Evolutionary conservation across 176 grass and related monocot genomes (phyloP), one percentile per base, ranked within the genome.

Genomic region (Oryza glumipatula): DNA sequence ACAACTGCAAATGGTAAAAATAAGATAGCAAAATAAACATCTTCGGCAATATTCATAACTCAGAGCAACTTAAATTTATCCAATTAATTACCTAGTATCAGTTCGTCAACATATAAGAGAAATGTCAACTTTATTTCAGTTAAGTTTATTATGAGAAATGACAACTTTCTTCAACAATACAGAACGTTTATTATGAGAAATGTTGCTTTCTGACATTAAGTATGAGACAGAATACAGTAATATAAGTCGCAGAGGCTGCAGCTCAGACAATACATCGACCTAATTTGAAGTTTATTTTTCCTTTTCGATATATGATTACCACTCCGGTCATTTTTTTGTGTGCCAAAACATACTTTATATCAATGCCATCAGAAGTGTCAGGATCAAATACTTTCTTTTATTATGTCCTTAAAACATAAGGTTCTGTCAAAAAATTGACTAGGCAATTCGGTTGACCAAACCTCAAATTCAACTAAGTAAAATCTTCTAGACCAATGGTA

Each of bases 401-500:
- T 86, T 73, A 28, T 61, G 44, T 33, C 44, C 67, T n/a, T 65
- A 44, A 74, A 74, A 32, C 45, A 11, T 22, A 22, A 61, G 0
- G 6, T 41, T 9, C 4, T 76, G 36, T 68, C 14, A 7, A 78
- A 41, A 24, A 39, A 56, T 30, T 75, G 28, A 41, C 28, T 65
- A 65, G 47, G 9, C 43, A 33, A 79, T 49, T 74, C 6, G 41
- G 69, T 21, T 69, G 69, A 80, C 69, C 32, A 76, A 36, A 70
- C 23, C 69, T 70, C 12, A 21, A 86, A 86, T 69, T 63, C 43
- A 49, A 24, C 30, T 15, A 48, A 85, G 8, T 69, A 77, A 54
- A 72, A 28, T 72, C 14, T 77, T 65, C 52, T 28, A 49, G 7
- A 80, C 26, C 68, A 21, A 41, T 68, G 46, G 14, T 33, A 41